These are phyloP conservation scores for Nakaseomyces sp. DNA, from an alignment of 1,139 yeast species.

Conservation along the genomic window DNA sequence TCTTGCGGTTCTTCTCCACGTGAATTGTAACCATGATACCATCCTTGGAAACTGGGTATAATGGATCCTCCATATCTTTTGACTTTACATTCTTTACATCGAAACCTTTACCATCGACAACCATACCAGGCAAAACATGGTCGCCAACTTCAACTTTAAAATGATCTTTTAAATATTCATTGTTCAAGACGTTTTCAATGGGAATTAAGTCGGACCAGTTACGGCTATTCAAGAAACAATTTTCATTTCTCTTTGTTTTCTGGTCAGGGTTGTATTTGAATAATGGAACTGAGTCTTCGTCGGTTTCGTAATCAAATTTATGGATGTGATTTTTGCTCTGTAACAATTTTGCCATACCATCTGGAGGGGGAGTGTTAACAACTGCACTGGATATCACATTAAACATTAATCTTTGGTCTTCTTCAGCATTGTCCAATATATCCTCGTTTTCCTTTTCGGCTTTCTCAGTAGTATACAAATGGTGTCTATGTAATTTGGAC, in stretches of 20 bases:
- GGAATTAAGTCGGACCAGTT: slow-evolving; percentile 60
- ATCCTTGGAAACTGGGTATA: slow-evolving; percentile 47
- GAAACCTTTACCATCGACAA: slow-evolving; percentile 10
- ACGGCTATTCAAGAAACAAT: slow-evolving; percentile 63
- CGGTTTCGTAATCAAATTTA: slow-evolving; percentile 51
- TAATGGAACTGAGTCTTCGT: slow-evolving; percentile 72
- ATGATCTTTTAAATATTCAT: slow-evolving; percentile 15
- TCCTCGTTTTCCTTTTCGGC: slow-evolving; percentile 35
- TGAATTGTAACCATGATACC: slow-evolving; percentile 63
- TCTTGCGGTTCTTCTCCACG: slow-evolving; percentile 55
- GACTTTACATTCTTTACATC: slow-evolving; percentile 12
- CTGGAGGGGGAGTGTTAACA: slow-evolving; percentile 87
- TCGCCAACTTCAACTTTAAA: slow-evolving; percentile 27
- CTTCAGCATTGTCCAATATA: slow-evolving; percentile 44
- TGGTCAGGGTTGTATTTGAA: slow-evolving; percentile 61
- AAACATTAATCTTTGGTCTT: slow-evolving; percentile 69
- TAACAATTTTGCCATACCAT: slow-evolving; percentile 64
- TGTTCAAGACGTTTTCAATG: slow-evolving; percentile 31
- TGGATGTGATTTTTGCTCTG: slow-evolving; percentile 63
- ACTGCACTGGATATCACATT: slow-evolving; percentile 86
- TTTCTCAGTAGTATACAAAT: slow-evolving; percentile 29
- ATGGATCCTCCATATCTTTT: slow-evolving; percentile 20
- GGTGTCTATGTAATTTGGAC: slow-evolving; percentile 46
- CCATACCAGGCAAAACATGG: slow-evolving; percentile 29
- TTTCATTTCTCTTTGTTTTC: slow-evolving; percentile 38